These are phyloP conservation scores for Berkeleyomyces basicola DNA, from an alignment of 2,329 filamentous ascomycete genomes.

Conservation along the genomic window DNA sequence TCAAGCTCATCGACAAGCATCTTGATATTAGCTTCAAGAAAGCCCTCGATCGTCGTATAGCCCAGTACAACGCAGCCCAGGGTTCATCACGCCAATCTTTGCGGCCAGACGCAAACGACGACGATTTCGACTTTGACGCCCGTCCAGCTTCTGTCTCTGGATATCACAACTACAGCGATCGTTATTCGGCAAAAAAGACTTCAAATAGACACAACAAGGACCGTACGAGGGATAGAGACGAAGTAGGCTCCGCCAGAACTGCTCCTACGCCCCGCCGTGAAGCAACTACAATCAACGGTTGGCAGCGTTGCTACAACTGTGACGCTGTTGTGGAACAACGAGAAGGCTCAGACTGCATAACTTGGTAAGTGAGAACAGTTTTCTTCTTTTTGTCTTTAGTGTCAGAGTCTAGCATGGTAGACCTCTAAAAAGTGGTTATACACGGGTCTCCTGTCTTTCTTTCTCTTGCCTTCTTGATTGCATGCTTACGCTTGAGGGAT, in stretches of 20 bases:
- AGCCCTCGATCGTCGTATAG: conserved; percentile 64
- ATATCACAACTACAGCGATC: conserved; percentile 6
- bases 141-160: neutral
- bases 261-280: conserved; percentile 12
- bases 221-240: conserved; percentile 9
- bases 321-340: conserved; percentile 58
- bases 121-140: neutral
- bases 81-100: neutral
- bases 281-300: conserved; percentile 49
- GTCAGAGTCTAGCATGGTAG: neutral
- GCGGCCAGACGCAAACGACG: conserved; percentile 2
- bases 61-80: conserved; percentile 42
- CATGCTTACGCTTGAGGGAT: neutral
- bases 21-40: conserved; percentile 62
- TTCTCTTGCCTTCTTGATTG: neutral
- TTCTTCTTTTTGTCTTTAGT: conserved; percentile 13
- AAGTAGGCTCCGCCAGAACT: conserved; percentile 11
- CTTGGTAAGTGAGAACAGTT: conserved; percentile 42
- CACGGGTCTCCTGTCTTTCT: neutral
- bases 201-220: neutral
- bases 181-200: neutral
- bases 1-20: conserved; percentile 58
- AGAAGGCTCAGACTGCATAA: conserved; percentile 80
- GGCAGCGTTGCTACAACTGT: conserved; percentile 63
- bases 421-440: neutral